These are phyloP conservation scores for Alternaria ethzedia DNA, from an alignment of 2,329 filamentous ascomycete genomes.

Conservation along the genomic window DNA sequence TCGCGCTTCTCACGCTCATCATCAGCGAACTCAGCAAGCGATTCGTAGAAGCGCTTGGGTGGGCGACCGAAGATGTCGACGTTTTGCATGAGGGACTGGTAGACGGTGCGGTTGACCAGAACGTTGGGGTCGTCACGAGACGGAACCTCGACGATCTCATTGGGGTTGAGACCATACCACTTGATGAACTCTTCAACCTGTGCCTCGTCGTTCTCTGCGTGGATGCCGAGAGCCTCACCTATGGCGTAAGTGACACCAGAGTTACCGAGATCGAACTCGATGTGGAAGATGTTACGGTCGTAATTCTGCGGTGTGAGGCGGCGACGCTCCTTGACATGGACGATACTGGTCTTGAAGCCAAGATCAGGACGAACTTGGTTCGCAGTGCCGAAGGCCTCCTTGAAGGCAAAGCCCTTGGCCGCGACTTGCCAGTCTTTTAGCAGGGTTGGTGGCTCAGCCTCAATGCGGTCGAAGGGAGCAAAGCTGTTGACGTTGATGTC, in stretches of 20 bases:
- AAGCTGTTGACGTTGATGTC: conserved; percentile 83
- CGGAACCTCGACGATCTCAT: conserved; percentile 89
- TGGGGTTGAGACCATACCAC: conserved; percentile 82
- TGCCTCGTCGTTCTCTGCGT: conserved; percentile 86
- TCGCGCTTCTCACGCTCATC: conserved; percentile 83
- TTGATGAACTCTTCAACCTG: conserved; percentile 86
- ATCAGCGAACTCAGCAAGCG: conserved; percentile 81
- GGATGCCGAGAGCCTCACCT: conserved; percentile 94
- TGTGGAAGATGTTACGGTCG: conserved; percentile 99
- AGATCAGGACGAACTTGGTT: conserved; percentile 82
- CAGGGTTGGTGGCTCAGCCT: conserved; percentile 69
- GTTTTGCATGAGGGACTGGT: conserved; percentile 89
- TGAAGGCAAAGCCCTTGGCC: conserved; percentile 89
- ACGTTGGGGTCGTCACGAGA: conserved; percentile 77
- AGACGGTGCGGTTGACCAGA: conserved; percentile 88
- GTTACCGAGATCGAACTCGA: conserved; percentile 93
- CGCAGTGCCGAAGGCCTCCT: conserved; percentile 85
- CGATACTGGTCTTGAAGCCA: conserved; percentile 81
- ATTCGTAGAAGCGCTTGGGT: conserved; percentile 97
- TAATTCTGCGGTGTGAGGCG: conserved; percentile 87
- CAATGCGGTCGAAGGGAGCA: conserved; percentile 75
- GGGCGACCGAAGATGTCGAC: conserved; percentile 96
- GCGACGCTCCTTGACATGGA: conserved; percentile 94
- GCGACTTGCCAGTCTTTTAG: conserved; percentile 81
- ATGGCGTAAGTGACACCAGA: conserved; percentile 96